Evolutionary conservation across 202 grass and related monocot species (phyloP).

Genomic region (Schoenoplectus tabernaemontani): DNA sequence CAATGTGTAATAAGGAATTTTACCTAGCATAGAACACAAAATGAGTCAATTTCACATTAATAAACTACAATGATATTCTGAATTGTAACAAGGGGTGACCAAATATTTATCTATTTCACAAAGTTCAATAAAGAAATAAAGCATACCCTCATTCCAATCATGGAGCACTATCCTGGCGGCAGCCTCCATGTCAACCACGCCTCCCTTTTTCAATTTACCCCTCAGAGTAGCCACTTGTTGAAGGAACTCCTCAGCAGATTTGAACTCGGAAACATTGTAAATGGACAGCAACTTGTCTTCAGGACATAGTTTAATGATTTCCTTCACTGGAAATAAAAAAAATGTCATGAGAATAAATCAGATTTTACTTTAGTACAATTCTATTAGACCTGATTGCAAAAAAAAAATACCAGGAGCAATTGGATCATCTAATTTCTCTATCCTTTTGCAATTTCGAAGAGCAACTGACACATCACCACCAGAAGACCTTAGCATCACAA

Average conservation of each 20-base stretch:
- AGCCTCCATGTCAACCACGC: slow-evolving; percentile 82
- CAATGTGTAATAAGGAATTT: slow-evolving; percentile 90
- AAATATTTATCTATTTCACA: not conserved
- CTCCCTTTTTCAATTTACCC: slow-evolving; percentile 92
- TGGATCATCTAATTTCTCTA: slow-evolving; percentile 95
- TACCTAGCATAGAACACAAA: slow-evolving; percentile 39
- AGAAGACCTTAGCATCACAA: slow-evolving; percentile 86
- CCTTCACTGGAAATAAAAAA: slow-evolving; percentile 57
- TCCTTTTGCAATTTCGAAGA: slow-evolving; percentile 87
- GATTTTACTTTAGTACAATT: not conserved
- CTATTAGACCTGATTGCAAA: not conserved
- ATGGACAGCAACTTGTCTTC: slow-evolving; percentile 68
- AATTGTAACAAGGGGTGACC: not conserved
- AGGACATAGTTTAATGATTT: slow-evolving; percentile 69
- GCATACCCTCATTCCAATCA: slow-evolving; percentile 91
- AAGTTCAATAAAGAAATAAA: not conserved
- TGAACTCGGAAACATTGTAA: slow-evolving; percentile 74
- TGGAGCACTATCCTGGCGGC: slow-evolving; percentile 88
- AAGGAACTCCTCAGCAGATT: slow-evolving; percentile 87
- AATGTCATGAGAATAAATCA: not conserved
- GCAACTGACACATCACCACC: slow-evolving; percentile 48
- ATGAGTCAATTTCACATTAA: not conserved
- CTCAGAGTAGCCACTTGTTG: slow-evolving; percentile 67
- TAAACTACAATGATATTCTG: not conserved
- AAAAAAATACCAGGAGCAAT: slow-evolving; percentile 57